A percentile compares a stretch with the other conserved stretches of the same genome.
These are phyloP conservation scores for Kokia cookei DNA, from an alignment of 441 rosid genomes.

Conservation along the genomic window DNA sequence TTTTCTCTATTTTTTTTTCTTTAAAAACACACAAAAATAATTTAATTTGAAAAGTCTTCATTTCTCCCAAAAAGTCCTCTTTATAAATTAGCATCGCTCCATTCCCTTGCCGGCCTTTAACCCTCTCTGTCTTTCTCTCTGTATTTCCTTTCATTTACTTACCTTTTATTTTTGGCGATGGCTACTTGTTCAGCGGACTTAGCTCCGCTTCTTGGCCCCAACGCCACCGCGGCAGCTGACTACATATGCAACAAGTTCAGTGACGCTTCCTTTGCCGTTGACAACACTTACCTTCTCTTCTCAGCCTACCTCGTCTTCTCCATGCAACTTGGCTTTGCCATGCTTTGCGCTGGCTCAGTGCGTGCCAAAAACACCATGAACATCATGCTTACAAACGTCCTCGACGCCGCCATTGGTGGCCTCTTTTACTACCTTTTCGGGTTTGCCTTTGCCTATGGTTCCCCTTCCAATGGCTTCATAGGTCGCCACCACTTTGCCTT, in stretches of 20 bases:
- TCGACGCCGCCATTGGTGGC: constrained; percentile 87
- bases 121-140: neutral
- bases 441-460: constrained; percentile 79
- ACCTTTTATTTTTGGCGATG: constrained; percentile 7
- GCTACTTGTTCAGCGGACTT: constrained; percentile 41
- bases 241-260: constrained; percentile 52
- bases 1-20: no score
- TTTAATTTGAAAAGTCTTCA: no score
- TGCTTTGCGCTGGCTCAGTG: constrained; percentile 94
- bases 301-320: constrained; percentile 86
- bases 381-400: constrained; percentile 91
- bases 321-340: constrained; percentile 92
- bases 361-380: constrained; percentile 92
- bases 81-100: neutral
- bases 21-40: no score
- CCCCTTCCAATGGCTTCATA: constrained; percentile 76
- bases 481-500: constrained; percentile 76
- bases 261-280: constrained; percentile 63
- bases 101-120: neutral
- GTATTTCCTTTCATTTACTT: neutral
- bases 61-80: neutral
- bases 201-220: constrained; percentile 44
- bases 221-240: constrained; percentile 48
- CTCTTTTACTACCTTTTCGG: constrained; percentile 84
- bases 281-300: constrained; percentile 84